A percentile compares a stretch with the other conserved stretches of the same genome.
phyloP scores from a whole-genome alignment of 2,329 filamentous ascomycete genomes.

The Pezicula carpinea region DNA sequence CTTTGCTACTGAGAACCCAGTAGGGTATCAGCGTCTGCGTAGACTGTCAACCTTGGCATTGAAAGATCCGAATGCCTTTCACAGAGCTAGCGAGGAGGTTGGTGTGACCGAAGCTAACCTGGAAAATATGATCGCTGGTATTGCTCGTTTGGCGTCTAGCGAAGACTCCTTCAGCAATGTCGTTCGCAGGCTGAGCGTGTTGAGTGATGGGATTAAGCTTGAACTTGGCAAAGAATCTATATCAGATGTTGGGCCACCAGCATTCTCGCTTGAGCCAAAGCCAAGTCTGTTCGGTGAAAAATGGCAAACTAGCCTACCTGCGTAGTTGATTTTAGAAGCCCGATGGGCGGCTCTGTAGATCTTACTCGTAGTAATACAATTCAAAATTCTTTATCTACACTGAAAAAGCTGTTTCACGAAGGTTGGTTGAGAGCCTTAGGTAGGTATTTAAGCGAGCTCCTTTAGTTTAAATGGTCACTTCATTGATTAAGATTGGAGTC shows the following conservation, averaged over 20 bases:
- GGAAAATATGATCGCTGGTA: neutral
- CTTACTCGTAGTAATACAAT: too few species aligned
- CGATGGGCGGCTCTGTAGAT: neutral
- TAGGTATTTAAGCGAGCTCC: too few species aligned
- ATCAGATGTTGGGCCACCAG: neutral
- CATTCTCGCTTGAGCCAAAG: neutral
- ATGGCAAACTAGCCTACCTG: neutral
- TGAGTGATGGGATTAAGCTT: neutral
- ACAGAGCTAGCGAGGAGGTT: conserved; percentile 2
- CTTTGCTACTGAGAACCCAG: conserved; percentile 3
- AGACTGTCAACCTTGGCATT: conserved; percentile 1
- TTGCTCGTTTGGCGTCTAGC: neutral
- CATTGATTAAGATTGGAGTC: too few species aligned
- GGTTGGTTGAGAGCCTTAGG: too few species aligned
- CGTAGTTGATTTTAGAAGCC: neutral
- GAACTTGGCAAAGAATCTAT: neutral
- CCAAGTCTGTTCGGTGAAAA: neutral
- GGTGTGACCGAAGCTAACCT: neutral
- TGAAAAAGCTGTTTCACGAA: too few species aligned
- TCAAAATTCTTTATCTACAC: too few species aligned
- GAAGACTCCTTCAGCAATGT: neutral
- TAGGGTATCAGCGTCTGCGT: conserved; percentile 4
- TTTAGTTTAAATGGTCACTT: too few species aligned
- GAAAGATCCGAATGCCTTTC: conserved; percentile 3
- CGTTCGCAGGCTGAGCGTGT: neutral